A percentile compares a stretch with the other conserved stretches of the same genome.
phyloP scores from a whole-genome alignment of 805 yeast genomes.

The Cyberlindnera petersonii region DNA sequence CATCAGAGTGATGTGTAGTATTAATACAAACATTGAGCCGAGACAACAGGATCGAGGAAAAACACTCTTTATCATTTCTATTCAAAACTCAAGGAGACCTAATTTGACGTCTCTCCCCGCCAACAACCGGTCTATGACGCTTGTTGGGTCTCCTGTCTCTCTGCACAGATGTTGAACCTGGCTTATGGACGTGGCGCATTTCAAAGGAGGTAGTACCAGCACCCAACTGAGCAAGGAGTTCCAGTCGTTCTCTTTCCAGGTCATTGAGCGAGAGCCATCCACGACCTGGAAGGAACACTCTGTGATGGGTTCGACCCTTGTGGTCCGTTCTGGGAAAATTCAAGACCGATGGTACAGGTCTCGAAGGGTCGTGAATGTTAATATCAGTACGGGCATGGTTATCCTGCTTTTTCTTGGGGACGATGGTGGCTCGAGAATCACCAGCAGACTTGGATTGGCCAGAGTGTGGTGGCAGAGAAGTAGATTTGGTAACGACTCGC shows the following conservation, averaged over 20 bases:
- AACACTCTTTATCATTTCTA: no score
- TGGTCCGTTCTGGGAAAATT: conserved; percentile 29
- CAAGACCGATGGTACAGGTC: conserved; percentile 25
- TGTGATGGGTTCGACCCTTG: conserved; percentile 37
- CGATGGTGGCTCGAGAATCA: not conserved
- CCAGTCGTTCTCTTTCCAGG: conserved; percentile 16
- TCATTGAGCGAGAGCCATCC: conserved; percentile 44
- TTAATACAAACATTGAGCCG: no score
- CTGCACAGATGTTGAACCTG: no score
- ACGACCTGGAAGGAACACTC: conserved; percentile 44
- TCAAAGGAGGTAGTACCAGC: no score
- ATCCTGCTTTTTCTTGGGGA: not conserved
- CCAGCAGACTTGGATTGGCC: not conserved
- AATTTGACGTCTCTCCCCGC: no score
- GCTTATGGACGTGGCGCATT: no score
- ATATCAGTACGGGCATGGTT: conserved; percentile 22
- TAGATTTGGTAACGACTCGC: not conserved
- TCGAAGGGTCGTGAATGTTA: conserved; percentile 20
- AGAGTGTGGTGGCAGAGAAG: not conserved
- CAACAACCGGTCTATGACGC: no score
- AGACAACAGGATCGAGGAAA: no score
- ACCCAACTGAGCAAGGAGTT: conserved; percentile 11
- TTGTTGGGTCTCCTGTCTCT: no score
- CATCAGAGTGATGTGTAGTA: no score
- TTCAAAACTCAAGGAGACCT: no score